Base-by-base conservation (phyloP, 345 rosid genomes). In the Viola odorata region DNA sequence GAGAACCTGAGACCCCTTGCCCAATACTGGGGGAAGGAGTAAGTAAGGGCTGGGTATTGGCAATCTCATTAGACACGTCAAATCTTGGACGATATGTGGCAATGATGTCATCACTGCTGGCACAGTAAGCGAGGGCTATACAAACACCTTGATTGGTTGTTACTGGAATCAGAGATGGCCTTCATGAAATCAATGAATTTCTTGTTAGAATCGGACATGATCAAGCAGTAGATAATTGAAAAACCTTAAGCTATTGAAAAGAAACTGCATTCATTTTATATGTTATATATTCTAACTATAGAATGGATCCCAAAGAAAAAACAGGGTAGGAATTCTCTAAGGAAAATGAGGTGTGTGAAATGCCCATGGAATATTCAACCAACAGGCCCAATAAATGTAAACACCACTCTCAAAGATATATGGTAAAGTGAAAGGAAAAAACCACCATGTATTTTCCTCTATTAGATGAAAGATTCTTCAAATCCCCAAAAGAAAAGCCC, bases 61-160 rank as follows among this genome's bases (percentile, higher is more conserved):
- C 32, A 60, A 77, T 59, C 60, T 76, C 92, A 36, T 54, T 69
- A 44, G 76, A 55, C 55, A 74, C 55, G 55, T 80, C 81, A 37
- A 80, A 74, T 75, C 74, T 81, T 6, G 96, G 95, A 62, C 98
- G 96, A 59, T 77, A 92, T 7, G 95, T 76, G 62, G 88, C 91
- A 60, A 92, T 82, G 32, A 87, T 68, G 65, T 84, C 84, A 42
- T 84, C 75, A 11, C 74, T 81, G 57, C 65, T 56, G 39, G 81
- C 75, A 67, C 83, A 80, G 66, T 81, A 77, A 41, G 98, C 81
- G 55, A 86, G 81, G 44, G 96, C 85, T 14, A 87, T 85, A 66
- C 98, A 92, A 15, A 82, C 88, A 68, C 95, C 98, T 76, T 71
- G 78, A 73, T 79, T 75, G 61, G 67, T 82, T 9, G 86, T 73